Percentiles rank a stretch among this genome's conserved stretches.
Evolutionary conservation across 2,329 filamentous ascomycete genomes (phyloP).

Genomic region (Epichloe hybrida): DNA sequence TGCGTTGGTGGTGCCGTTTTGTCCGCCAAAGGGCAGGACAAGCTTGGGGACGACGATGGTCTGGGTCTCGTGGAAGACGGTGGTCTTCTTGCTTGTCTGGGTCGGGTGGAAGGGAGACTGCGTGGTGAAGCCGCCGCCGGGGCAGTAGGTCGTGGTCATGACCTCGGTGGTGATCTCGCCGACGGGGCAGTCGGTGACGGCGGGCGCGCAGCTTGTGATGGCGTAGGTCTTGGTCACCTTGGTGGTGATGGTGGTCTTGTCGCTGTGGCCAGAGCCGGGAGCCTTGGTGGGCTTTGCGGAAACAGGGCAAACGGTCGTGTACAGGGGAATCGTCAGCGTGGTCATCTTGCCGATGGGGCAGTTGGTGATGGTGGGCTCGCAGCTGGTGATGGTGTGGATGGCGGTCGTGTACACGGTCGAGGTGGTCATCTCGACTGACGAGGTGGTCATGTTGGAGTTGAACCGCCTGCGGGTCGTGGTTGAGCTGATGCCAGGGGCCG

Average conservation of each 20-base stretch:
- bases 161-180: neutral
- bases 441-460: slow-evolving; percentile 13
- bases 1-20: slow-evolving; percentile 1
- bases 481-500: too few species aligned
- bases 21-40: neutral
- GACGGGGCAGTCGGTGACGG: slow-evolving; percentile 20
- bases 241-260: too few species aligned
- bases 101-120: neutral
- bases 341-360: slow-evolving; percentile 20
- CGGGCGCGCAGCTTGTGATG: too few species aligned
- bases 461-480: neutral
- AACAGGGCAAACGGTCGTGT: slow-evolving; percentile 18
- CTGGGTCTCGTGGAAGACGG: slow-evolving; percentile 1
- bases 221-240: too few species aligned
- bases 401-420: slow-evolving; percentile 21
- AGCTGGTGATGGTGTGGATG: slow-evolving; percentile 37
- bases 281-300: too few species aligned
- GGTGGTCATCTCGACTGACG: slow-evolving; percentile 12
- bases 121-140: slow-evolving; percentile 4
- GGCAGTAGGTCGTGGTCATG: too few species aligned
- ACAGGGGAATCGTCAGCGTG: slow-evolving; percentile 24
- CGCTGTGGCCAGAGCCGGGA: too few species aligned
- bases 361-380: slow-evolving; percentile 27
- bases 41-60: neutral
- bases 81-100: neutral